Conservation (phyloP, 495 filamentous ascomycete species). For the Entonaema liquescens region DNA sequence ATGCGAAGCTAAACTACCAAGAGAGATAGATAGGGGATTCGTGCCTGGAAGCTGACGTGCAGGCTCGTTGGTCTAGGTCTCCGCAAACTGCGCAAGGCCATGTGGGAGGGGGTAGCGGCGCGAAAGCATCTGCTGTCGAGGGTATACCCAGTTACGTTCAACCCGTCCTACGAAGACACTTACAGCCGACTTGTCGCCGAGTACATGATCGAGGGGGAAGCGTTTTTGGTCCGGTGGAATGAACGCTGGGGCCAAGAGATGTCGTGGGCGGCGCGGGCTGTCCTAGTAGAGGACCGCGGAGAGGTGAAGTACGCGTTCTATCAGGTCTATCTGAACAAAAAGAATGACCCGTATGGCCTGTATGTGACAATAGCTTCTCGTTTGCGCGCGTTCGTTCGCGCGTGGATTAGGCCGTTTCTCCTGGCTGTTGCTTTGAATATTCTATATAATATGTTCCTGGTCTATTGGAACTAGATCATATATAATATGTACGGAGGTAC, state of each 20-base stretch:
- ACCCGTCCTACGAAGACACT: constrained; percentile 13
- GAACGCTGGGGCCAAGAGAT: constrained; percentile 15
- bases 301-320: constrained; percentile 40
- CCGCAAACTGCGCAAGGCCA: constrained; percentile 32
- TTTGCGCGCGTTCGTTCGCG: background rate
- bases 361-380: background rate
- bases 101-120: constrained; percentile 43
- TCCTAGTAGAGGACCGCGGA: constrained; percentile 30
- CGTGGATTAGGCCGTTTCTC: background rate
- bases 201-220: constrained; percentile 49
- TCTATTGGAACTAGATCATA: background rate
- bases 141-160: constrained; percentile 44
- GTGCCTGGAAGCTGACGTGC: background rate
- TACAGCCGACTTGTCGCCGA: constrained; percentile 29
- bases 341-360: background rate
- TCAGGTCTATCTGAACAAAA: constrained; percentile 44
- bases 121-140: constrained; percentile 46
- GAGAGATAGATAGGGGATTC: background rate
- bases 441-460: background rate
- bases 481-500: background rate
- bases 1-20: background rate
- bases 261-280: constrained; percentile 42
- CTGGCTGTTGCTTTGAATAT: background rate
- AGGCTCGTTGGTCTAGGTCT: constrained; percentile 30
- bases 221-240: constrained; percentile 18